These are phyloP conservation scores for Smallanthus sonchifolius DNA, from an alignment of 129 eudicot species.

Conservation along the genomic window DNA sequence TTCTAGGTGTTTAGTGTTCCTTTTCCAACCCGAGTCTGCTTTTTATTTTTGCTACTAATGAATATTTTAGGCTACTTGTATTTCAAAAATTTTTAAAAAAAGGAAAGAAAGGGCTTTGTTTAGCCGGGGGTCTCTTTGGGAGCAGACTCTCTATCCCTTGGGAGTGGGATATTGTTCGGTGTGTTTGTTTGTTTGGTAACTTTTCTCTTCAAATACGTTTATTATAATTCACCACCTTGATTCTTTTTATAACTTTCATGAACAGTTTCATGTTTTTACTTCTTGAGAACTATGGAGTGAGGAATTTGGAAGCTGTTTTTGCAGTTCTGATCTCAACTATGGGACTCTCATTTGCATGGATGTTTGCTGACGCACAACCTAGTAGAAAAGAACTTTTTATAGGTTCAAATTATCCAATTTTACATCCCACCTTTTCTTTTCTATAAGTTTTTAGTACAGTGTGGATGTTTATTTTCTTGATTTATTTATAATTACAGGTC, in stretches of 20 bases:
- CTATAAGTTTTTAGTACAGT: no score
- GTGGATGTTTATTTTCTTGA: not conserved
- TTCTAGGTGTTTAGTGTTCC: no score
- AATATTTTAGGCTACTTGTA: no score
- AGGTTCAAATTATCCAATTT: slow-evolving; percentile 36
- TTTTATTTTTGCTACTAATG: no score
- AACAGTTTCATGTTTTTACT: slow-evolving; percentile 83
- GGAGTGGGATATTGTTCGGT: not conserved
- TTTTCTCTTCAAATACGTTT: not conserved
- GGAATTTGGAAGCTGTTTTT: slow-evolving; percentile 96
- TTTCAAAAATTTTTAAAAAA: no score
- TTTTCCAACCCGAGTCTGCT: no score
- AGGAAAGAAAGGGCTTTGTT: no score
- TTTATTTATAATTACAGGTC: slow-evolving; percentile 43
- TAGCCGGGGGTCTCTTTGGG: no score
- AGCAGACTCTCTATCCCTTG: no score
- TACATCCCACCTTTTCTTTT: not conserved
- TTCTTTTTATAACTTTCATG: slow-evolving; percentile 11
- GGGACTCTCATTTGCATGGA: slow-evolving; percentile 94
- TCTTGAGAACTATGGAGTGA: slow-evolving; percentile 95
- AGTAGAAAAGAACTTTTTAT: slow-evolving; percentile 72
- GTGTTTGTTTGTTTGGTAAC: not conserved
- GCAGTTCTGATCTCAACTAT: slow-evolving; percentile 87
- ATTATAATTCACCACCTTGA: not conserved
- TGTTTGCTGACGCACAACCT: slow-evolving; percentile 88